Percentiles rank a stretch among this genome's conserved stretches.
phyloP scores from a whole-genome alignment of 805 yeast genomes.

The Saturnispora hagleri region DNA sequence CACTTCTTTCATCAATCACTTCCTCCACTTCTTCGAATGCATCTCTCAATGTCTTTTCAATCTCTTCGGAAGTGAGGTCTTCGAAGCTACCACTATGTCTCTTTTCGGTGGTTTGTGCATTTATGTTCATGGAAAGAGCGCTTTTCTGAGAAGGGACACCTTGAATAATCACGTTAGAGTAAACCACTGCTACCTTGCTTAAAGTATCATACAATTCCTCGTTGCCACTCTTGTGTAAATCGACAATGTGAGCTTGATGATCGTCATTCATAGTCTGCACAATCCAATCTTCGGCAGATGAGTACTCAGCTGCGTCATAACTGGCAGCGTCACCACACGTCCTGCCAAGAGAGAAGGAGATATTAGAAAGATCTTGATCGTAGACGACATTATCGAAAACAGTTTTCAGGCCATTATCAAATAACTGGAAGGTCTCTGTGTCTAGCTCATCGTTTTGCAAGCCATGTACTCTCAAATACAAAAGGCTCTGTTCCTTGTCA shows the following conservation, averaged over 20 bases:
- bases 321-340: too few relatives aligned
- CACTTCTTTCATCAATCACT: constrained; percentile 13
- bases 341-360: too few relatives aligned
- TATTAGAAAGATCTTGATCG: not conserved
- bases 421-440: constrained; percentile 7
- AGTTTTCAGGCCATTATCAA: constrained; percentile 5
- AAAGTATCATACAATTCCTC: constrained; percentile 11
- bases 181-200: constrained; percentile 11
- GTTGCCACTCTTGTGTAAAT: not conserved
- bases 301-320: too few relatives aligned
- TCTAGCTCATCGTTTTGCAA: constrained; percentile 14
- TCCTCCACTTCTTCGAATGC: constrained; percentile 25
- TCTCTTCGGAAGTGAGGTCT: constrained; percentile 19
- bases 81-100: constrained; percentile 15
- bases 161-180: constrained; percentile 22
- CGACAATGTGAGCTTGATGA: not conserved
- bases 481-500: constrained; percentile 5
- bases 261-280: constrained; percentile 5
- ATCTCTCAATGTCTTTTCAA: constrained; percentile 23
- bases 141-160: constrained; percentile 12
- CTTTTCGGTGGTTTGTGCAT: not conserved
- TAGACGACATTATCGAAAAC: constrained; percentile 22
- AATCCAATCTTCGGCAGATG: not conserved
- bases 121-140: too few relatives aligned
- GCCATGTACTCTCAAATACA: constrained; percentile 17